Base-by-base conservation (phyloP, 345 rosid genomes). In the Hypericum perforatum region DNA sequence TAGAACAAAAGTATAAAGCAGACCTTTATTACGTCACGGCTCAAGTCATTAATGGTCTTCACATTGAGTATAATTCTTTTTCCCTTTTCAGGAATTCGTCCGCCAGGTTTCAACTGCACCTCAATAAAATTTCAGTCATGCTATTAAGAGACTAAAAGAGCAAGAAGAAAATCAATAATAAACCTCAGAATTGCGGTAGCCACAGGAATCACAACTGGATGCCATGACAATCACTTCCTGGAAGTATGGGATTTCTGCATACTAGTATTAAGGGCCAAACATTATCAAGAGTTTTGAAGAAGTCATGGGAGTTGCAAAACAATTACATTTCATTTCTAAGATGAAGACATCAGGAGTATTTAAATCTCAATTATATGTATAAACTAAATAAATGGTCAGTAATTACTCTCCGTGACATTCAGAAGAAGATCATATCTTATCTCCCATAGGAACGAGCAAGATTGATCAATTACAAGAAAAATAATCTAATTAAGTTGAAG, bases 171-270 rank as follows among this genome's bases (percentile, higher is more conserved):
- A 41, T 57, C 37, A 22, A 51, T 9, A 42, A 53, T 85, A 36
- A 55, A 92, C 98, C 98, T 92, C 94, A 60, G 98, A 92, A 64
- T 73, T 92, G 48, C 98, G 89, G 60, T 87, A 91, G 57, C 98
- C 98, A 75, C 96, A 91, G 14, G 67, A 62, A 49, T 85, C 95
- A 48, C 96, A 85, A 7, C 89, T 74, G 12, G 96, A 85, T 59
- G 98, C 95, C 98, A 91, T 91, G 75, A 87, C 96, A 55, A 87
- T 92, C 58, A 91, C 98, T 70, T 91, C 98, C 59, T 87, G 95
- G 68, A 87, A 91, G 69, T 91, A 91, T 40, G 98, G 98, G 69
- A 91, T 91, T 37, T 76, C 98, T 91, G 52, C 54, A 37, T 14
- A 22, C 32, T 22, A 40, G 37, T 16, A 78, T 81, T 73, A 85